Evolutionary conservation across 495 filamentous ascomycete species (phyloP).

Genomic region (Penicillium malachiteum): DNA sequence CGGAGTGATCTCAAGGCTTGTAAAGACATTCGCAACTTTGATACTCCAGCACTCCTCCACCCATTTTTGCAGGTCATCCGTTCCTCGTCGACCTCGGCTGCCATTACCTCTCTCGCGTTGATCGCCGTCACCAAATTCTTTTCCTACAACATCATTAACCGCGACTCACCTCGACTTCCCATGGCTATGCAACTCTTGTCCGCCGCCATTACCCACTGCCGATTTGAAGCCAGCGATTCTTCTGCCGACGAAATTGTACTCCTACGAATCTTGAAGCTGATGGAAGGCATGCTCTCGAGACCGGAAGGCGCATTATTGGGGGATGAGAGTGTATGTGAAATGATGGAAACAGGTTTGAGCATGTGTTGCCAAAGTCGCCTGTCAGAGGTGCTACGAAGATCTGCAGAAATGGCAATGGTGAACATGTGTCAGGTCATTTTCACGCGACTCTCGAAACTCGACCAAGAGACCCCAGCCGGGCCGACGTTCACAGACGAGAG

Average conservation of each 20-base stretch:
- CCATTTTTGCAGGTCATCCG: constrained; percentile 97
- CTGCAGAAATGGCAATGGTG: constrained; percentile 96
- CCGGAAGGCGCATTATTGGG: constrained; percentile 88
- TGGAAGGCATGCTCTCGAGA: constrained; percentile 95
- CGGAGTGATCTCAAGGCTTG: constrained; percentile 88
- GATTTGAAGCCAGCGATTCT: constrained; percentile 94
- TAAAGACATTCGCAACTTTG: constrained; percentile 87
- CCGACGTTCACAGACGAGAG: constrained; percentile 51
- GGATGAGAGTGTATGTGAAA: constrained; percentile 96
- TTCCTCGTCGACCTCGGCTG: constrained; percentile 91
- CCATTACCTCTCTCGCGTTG: constrained; percentile 91
- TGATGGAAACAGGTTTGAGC: constrained; percentile 98
- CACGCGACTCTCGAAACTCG: constrained; percentile 81
- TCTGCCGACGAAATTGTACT: constrained; percentile 94
- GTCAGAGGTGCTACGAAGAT: constrained; percentile 84
- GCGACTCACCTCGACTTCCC: constrained; percentile 76
- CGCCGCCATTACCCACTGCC: constrained; percentile 93
- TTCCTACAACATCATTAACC: constrained; percentile 85
- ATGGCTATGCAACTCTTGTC: constrained; percentile 94
- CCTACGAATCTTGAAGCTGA: constrained; percentile 88
- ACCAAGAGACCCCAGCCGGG: constrained; percentile 65
- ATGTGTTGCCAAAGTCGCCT: constrained; percentile 95
- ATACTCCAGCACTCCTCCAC: constrained; percentile 85
- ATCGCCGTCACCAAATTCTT: constrained; percentile 98
- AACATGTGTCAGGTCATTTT: constrained; percentile 99